A percentile compares a stretch with the other conserved stretches of the same genome.
These are phyloP conservation scores for Paratinospora sagittata DNA, from an alignment of 164 flowering plant genomes.

Conservation along the genomic window DNA sequence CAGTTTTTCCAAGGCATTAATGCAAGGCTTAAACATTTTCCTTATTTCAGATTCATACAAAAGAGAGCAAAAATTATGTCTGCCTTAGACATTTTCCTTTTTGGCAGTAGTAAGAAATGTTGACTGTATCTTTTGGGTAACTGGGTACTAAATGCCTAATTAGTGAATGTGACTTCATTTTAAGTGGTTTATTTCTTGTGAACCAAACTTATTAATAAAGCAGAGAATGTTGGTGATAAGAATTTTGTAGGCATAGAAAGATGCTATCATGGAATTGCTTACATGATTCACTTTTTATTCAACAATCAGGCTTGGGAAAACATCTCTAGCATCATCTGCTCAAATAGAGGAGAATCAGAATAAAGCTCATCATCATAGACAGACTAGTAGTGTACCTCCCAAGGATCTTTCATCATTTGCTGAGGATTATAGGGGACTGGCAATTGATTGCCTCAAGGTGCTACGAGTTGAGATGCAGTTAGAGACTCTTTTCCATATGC, in stretches of 20 bases:
- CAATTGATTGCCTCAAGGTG: slow-evolving; percentile 94
- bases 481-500: slow-evolving; percentile 90
- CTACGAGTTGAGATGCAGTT: slow-evolving; percentile 94
- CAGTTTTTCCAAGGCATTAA: too few relatives aligned
- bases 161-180: background rate
- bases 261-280: slow-evolving; percentile 12
- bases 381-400: slow-evolving; percentile 41
- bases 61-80: background rate
- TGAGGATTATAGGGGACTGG: slow-evolving; percentile 82
- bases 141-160: background rate
- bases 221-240: background rate
- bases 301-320: slow-evolving; percentile 58
- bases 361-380: slow-evolving; percentile 38
- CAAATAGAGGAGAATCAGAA: slow-evolving; percentile 41
- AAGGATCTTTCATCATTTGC: slow-evolving; percentile 84
- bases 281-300: slow-evolving; percentile 10
- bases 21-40: too few relatives aligned
- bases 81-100: background rate
- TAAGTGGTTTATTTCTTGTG: background rate
- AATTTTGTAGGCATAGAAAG: background rate
- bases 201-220: background rate
- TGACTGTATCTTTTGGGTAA: background rate
- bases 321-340: slow-evolving; percentile 38
- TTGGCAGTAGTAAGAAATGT: background rate
- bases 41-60: too few relatives aligned